Evolutionary conservation across 495 filamentous ascomycete species (phyloP).

Genomic region (Tuber magnatum): DNA sequence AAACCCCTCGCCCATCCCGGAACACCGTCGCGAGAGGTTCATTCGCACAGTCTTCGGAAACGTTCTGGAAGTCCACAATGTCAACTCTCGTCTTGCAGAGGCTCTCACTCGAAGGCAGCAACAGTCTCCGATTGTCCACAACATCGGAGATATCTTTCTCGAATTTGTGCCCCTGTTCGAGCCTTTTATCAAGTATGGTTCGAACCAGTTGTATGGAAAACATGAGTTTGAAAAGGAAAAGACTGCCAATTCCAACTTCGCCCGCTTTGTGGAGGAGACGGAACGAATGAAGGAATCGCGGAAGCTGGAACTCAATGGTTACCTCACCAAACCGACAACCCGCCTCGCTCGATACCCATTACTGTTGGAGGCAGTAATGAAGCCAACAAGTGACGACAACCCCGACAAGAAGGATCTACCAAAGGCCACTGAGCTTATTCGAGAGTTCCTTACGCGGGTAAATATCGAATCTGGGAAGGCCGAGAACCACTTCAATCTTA

Average conservation of each 20-base stretch:
- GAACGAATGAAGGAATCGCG: slow-evolving; percentile 92
- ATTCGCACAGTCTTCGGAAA: slow-evolving; percentile 94
- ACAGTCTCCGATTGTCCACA: slow-evolving; percentile 75
- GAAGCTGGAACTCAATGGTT: slow-evolving; percentile 96
- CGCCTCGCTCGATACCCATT: slow-evolving; percentile 91
- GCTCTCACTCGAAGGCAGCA: slow-evolving; percentile 83
- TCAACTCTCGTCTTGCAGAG: slow-evolving; percentile 81
- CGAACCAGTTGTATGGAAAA: slow-evolving; percentile 92
- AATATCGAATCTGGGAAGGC: slow-evolving; percentile 94
- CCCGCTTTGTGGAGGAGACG: slow-evolving; percentile 91
- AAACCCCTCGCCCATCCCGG: slow-evolving; percentile 75
- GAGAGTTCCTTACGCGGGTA: slow-evolving; percentile 76
- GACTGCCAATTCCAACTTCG: slow-evolving; percentile 72
- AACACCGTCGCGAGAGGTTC: slow-evolving; percentile 77
- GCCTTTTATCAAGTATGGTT: slow-evolving; percentile 94
- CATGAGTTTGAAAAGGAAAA: slow-evolving; percentile 98
- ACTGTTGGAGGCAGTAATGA: slow-evolving; percentile 82
- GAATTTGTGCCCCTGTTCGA: slow-evolving; percentile 85
- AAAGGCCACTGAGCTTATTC: slow-evolving; percentile 73
- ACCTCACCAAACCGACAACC: slow-evolving; percentile 96
- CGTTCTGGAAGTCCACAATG: slow-evolving; percentile 84
- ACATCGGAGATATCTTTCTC: slow-evolving; percentile 90
- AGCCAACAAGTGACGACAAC: slow-evolving; percentile 77
- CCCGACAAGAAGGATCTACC: slow-evolving; percentile 88
- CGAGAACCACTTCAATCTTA: slow-evolving; percentile 95